phyloP scores from a whole-genome alignment of 1,284 basidiomycete species.

The Ustanciosporium gigantosporum region DNA sequence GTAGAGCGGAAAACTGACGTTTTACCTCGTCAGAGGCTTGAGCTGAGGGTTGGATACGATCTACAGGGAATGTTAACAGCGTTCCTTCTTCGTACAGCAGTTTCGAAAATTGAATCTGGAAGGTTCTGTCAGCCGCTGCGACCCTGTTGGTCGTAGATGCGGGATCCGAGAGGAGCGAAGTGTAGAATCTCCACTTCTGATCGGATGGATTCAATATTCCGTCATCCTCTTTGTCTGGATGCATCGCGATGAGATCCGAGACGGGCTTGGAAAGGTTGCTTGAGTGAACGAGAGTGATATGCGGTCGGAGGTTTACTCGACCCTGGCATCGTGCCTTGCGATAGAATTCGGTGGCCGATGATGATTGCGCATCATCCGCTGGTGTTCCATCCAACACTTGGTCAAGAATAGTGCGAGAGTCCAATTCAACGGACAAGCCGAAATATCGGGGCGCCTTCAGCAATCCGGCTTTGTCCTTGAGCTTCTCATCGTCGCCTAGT shows the following conservation, averaged over 20 bases:
- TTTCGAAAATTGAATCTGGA: slow-evolving; percentile 2
- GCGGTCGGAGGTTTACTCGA: slow-evolving; percentile 71
- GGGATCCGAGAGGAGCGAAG: slow-evolving; percentile 1
- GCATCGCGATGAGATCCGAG: neutral
- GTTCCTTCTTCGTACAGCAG: slow-evolving; percentile 6
- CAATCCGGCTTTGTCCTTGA: neutral
- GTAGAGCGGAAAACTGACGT: slow-evolving; percentile 12
- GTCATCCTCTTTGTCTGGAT: neutral
- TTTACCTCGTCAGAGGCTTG: neutral
- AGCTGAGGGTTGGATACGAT: neutral
- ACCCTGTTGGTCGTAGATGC: neutral
- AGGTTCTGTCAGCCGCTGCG: neutral
- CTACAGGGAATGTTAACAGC: slow-evolving; percentile 8
- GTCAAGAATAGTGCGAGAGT: slow-evolving; percentile 2
- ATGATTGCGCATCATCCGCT: neutral
- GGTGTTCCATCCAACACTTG: neutral
- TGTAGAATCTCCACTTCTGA: slow-evolving; percentile 19
- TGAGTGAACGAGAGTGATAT: slow-evolving; percentile 82
- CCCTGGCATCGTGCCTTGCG: slow-evolving; percentile 54
- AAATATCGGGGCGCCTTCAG: too few relatives aligned
- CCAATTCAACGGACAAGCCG: slow-evolving; percentile 18
- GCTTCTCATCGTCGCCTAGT: neutral
- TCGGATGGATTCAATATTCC: neutral
- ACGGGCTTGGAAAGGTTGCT: slow-evolving; percentile 1
- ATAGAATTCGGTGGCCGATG: slow-evolving; percentile 19